Percentiles rank a stretch among this genome's conserved stretches.
phyloP scores from a whole-genome alignment of 2,329 filamentous ascomycete genomes.

The Aspergillus sp. region DNA sequence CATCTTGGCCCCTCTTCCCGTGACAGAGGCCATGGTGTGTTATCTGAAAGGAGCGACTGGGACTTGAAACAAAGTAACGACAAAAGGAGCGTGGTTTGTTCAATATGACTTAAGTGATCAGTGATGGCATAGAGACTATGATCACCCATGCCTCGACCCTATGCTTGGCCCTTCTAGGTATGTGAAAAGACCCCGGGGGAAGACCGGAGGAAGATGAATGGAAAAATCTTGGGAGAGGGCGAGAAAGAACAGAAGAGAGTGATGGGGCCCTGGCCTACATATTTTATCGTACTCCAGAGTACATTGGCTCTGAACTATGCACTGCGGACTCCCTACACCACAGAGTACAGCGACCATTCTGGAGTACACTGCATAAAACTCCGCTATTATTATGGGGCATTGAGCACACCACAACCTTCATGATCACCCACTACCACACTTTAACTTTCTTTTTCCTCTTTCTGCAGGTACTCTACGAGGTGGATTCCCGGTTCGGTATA shows the following conservation, averaged over 20 bases:
- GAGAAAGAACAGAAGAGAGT: not conserved
- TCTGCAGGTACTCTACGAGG: not conserved
- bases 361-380: too few species aligned
- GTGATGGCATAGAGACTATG: too few species aligned
- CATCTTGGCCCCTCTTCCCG: conserved; percentile 19
- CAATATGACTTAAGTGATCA: not conserved
- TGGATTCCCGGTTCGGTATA: not conserved
- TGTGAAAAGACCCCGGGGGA: not conserved
- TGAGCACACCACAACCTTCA: too few species aligned
- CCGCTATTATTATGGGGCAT: too few species aligned
- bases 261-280: not conserved
- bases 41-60: not conserved
- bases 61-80: not conserved
- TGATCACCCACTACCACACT: too few species aligned
- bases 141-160: too few species aligned
- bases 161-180: too few species aligned
- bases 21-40: conserved; percentile 16
- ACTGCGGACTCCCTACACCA: too few species aligned
- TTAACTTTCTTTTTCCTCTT: not conserved
- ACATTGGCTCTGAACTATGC: too few species aligned
- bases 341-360: too few species aligned
- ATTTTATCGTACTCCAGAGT: not conserved
- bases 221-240: conserved; percentile 4
- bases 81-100: not conserved
- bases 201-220: conserved; percentile 8